Evolutionary conservation across 2,329 filamentous ascomycete genomes (phyloP).

Genomic region (Stagonosporopsis rhizophila): DNA sequence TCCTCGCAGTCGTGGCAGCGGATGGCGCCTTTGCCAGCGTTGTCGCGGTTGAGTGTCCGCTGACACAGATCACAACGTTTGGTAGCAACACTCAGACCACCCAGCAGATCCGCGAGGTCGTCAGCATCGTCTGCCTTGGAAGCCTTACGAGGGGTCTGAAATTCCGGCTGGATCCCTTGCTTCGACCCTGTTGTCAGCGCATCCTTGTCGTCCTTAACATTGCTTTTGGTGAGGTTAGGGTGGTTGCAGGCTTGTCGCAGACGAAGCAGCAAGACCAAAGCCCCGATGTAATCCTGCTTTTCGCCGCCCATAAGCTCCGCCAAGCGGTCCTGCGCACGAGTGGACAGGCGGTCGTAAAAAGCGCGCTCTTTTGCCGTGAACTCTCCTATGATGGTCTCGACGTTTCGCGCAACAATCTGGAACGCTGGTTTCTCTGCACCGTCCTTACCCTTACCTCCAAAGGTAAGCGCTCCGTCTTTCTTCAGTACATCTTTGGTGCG

Average conservation of each 20-base stretch:
- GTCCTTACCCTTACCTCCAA: constrained; percentile 70
- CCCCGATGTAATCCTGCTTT: constrained; percentile 89
- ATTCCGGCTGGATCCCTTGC: constrained; percentile 49
- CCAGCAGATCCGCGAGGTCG: constrained; percentile 83
- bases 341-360: constrained; percentile 86
- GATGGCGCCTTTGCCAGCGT: constrained; percentile 60
- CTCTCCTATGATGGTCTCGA: constrained; percentile 78
- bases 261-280: constrained; percentile 87
- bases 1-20: constrained; percentile 77
- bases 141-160: constrained; percentile 48
- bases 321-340: constrained; percentile 84
- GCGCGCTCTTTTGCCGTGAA: constrained; percentile 81
- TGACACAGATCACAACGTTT: constrained; percentile 88
- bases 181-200: constrained; percentile 70
- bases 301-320: constrained; percentile 85
- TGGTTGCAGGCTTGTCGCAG: constrained; percentile 95
- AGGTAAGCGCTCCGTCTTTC: constrained; percentile 79
- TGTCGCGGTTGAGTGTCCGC: constrained; percentile 66
- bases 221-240: constrained; percentile 83
- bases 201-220: constrained; percentile 87
- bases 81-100: constrained; percentile 77
- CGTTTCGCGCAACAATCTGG: constrained; percentile 89
- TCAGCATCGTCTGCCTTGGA: constrained; percentile 72
- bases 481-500: constrained; percentile 97
- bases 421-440: constrained; percentile 71